Evolutionary conservation across 306 rosid species (phyloP).

Genomic region (Elaeagnus macrophylla): DNA sequence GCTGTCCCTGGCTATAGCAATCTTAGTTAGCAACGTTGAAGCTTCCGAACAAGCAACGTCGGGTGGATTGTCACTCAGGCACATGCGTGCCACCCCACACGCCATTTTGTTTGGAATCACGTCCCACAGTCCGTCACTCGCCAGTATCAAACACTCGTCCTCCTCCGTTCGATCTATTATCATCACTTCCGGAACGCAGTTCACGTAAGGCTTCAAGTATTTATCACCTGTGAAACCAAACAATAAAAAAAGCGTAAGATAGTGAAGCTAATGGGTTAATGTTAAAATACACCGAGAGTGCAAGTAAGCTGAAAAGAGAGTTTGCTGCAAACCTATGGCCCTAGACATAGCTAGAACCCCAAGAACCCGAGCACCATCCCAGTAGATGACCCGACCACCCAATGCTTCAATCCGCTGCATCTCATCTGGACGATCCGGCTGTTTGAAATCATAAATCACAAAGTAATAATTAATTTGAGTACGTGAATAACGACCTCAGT

Average conservation of each 20-base stretch:
- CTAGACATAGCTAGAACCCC: conserved; percentile 70
- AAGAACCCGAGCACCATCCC: conserved; percentile 58
- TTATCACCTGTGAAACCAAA: conserved; percentile 35
- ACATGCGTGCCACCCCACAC: conserved; percentile 53
- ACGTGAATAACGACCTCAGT: neutral
- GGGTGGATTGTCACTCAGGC: conserved; percentile 18
- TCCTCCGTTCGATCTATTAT: conserved; percentile 44
- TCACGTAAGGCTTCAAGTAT: conserved; percentile 57
- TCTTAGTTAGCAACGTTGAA: conserved; percentile 47
- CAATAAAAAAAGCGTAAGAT: neutral
- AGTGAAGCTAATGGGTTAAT: neutral
- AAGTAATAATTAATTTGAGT: neutral
- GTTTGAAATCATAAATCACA: neutral
- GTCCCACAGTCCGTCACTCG: conserved; percentile 64
- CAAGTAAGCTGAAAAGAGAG: neutral
- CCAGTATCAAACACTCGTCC: conserved; percentile 48
- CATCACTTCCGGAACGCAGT: conserved; percentile 54
- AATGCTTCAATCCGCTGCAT: conserved; percentile 41
- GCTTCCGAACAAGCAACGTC: conserved; percentile 47
- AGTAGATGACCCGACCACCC: conserved; percentile 58
- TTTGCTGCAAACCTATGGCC: conserved; percentile 38
- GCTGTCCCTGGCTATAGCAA: conserved; percentile 55
- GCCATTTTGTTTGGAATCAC: conserved; percentile 53
- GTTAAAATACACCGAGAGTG: neutral
- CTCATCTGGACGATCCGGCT: conserved; percentile 75